Base-by-base conservation (phyloP, 2,329 filamentous ascomycete species). In the Exophiala phaeomuriformis region DNA sequence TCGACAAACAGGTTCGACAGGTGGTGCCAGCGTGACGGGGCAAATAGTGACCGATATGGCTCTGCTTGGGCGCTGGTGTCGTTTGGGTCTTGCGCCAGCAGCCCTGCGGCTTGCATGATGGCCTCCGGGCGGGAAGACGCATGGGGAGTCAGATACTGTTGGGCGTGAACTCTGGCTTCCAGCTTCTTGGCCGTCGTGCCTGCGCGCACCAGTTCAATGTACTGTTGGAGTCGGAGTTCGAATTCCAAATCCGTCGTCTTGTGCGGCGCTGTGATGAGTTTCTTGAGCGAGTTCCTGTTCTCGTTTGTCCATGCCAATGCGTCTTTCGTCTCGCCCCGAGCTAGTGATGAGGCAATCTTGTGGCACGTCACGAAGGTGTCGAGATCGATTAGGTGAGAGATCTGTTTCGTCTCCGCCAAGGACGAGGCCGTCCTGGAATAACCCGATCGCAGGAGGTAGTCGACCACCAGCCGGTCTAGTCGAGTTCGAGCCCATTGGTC, bases 161-260 rank as follows among this genome's bases (percentile, higher is more conserved):
- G 85, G 29, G 90, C 90, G 71, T 97, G 88, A 28, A 77, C 69
- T 57, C 90, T 86, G 8, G 90, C 90, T 59, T 96, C 90, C 45
- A 83, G 71, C 42, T 86, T 75, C 65, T 85, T 89, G 4, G 72
- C 67, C 28, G 78, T 75, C 3, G 83, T 76, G 50, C 80, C 48
- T 80, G 77, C 81, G 55, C 91, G 79, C 55, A 95, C 82, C 56
- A 97, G 77, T 70, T 97, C 93, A 63, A 97, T 90, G 68, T 90
- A 97, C 68, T 97, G 90, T 69, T 98, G 93, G 64, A 94, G 78
- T 8, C 93, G 84, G 41, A 98, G 79, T 76, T 95, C 88, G 66
- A 95, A 95, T 69, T 98, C 93, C 10, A 98, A 79, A 61, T 86
- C 87, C 65, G 61, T 62, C 5, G 54, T 56, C 39, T 61, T 57